Base-by-base conservation (phyloP, 106 monocot species). In the Phalaenopsis equestris region DNA sequence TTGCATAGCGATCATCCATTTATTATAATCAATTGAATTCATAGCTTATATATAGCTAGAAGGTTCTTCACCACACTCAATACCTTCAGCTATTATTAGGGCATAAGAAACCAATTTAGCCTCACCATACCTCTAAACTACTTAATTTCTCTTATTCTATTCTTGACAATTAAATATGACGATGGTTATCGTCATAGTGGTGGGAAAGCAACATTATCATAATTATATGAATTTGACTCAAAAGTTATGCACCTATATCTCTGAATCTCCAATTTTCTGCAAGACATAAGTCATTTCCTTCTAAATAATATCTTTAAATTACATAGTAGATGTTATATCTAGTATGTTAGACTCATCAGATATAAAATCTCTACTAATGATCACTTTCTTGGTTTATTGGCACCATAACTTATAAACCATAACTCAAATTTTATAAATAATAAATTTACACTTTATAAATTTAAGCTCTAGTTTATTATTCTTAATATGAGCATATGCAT, bases 91-190 rank as follows among this genome's bases (percentile, higher is more conserved):
- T 21, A 23, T 39, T 0, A 4, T 72, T 24, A 72, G 11, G 0
- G 72, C 72, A 72, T 72, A 72, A 72, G 72, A 4, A 72, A 72
- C 72, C 72, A 72, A 72, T 30, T 72, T 11, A 9, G 3, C 72
- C 72, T 57, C 18, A 57, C 11, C 10, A 57, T 57, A 57, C 10
- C 56, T 57, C 6, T 57, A 19, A 12, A 24, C 4, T n/a, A 24
- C 23, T 39, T 24, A 36, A 72, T 72, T n/a, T 72, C 72, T 12
- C 72, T 72, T 36, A 5, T 72, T 9, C 72, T 36, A n/a, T 5
- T 72, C 17, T 72, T 57, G 56, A 14, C 5, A 11, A 57, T 57
- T 12, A 19, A 57, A 57, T 16, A 57, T 19, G 8, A 5, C 15
- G 18, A 14, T 57, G 10, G 56, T 19, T 16, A 14, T 57, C 0